phyloP scores from a whole-genome alignment of 2,329 filamentous ascomycete species.

The Lizonia empirigonia region DNA sequence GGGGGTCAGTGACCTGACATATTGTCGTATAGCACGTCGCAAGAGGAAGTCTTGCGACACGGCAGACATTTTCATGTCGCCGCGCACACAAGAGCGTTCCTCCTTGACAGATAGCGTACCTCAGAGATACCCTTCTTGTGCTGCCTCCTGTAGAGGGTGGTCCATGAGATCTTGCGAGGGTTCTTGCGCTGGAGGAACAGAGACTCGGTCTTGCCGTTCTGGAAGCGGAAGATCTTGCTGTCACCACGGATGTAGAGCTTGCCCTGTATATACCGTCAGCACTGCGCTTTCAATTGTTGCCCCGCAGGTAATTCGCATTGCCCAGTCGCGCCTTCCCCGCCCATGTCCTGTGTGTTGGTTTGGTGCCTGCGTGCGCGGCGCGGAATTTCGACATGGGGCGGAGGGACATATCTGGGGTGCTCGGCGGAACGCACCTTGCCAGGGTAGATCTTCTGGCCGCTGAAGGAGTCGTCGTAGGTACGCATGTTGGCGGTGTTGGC shows the following conservation, averaged over 20 bases:
- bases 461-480: constrained; percentile 81
- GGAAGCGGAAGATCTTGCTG: constrained; percentile 99
- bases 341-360: constrained; percentile 24
- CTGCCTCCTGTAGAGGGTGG: constrained; percentile 95
- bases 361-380: constrained; percentile 15
- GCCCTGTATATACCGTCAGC: constrained; percentile 67
- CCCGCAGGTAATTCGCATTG: constrained; percentile 1
- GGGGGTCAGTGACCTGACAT: constrained; percentile 18
- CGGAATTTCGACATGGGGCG: constrained; percentile 33
- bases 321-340: constrained; percentile 14
- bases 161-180: constrained; percentile 99
- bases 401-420: constrained; percentile 18
- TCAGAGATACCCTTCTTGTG: constrained; percentile 99
- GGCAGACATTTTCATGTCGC: constrained; percentile 31
- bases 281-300: constrained; percentile 19
- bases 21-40: constrained; percentile 16
- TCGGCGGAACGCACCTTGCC: constrained; percentile 67
- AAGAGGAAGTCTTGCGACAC: constrained; percentile 14
- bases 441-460: constrained; percentile 78
- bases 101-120: constrained; percentile 61
- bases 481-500: constrained; percentile 66
- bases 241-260: constrained; percentile 99
- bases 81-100: constrained; percentile 8
- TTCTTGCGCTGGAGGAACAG: constrained; percentile 99
- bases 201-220: constrained; percentile 99